phyloP scores from a whole-genome alignment of 2,329 filamentous ascomycete genomes.

The Sarocladiaceae sp. region DNA sequence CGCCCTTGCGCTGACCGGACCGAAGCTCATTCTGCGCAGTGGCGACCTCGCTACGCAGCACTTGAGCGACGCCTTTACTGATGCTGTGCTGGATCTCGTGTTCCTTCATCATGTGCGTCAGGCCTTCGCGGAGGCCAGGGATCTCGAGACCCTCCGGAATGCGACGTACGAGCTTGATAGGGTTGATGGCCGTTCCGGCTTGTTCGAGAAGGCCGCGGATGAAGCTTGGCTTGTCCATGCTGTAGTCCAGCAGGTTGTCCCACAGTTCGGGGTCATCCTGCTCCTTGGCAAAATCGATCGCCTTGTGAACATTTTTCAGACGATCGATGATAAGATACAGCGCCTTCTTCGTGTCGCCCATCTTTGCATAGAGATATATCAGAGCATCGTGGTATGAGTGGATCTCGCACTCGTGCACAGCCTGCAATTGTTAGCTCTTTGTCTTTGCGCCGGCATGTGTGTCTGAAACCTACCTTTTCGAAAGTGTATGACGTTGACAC shows the following conservation, averaged over 20 bases:
- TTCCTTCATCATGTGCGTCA: conserved; percentile 89
- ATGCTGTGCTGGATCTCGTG: conserved; percentile 95
- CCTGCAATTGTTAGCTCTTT: conserved; percentile 37
- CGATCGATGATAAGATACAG: conserved; percentile 90
- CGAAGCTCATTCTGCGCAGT: conserved; percentile 77
- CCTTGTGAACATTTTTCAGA: conserved; percentile 85
- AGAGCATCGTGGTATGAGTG: conserved; percentile 83
- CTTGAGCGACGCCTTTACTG: conserved; percentile 80
- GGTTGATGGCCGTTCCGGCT: conserved; percentile 89
- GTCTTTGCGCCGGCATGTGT: not conserved
- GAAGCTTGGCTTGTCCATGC: conserved; percentile 95
- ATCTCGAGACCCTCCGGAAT: conserved; percentile 95
- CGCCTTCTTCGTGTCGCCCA: conserved; percentile 87
- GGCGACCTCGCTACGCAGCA: conserved; percentile 83
- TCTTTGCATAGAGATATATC: conserved; percentile 95
- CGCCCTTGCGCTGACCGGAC: conserved; percentile 73
- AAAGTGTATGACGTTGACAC: conserved; percentile 85
- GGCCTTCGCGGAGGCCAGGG: conserved; percentile 79
- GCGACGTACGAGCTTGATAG: conserved; percentile 80
- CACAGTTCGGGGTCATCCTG: conserved; percentile 90
- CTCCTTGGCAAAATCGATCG: conserved; percentile 90
- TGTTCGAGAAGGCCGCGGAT: conserved; percentile 89
- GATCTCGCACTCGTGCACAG: conserved; percentile 72
- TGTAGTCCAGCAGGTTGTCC: conserved; percentile 92
- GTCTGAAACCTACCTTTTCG: conserved; percentile 52